These are phyloP conservation scores for Diplodia mutila DNA, from an alignment of 2,329 filamentous ascomycete genomes.

Conservation along the genomic window DNA sequence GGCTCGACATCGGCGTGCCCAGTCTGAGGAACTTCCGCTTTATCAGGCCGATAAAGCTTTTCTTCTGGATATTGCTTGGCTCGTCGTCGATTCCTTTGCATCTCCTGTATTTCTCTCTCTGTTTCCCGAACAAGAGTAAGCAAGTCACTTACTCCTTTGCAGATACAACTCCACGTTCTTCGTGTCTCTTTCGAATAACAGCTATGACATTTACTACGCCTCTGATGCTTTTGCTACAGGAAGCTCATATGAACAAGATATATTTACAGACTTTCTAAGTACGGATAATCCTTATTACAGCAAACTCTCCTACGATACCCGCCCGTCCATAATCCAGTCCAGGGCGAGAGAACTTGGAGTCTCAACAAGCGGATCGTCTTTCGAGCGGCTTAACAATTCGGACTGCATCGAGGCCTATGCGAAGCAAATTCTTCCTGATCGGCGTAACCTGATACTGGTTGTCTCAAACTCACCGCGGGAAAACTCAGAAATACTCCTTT, in stretches of 20 bases:
- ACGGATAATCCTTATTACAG: too few relatives aligned
- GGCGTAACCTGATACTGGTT: conserved; percentile 30
- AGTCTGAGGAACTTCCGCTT: too few relatives aligned
- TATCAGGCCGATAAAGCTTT: too few relatives aligned
- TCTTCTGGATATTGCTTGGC: too few relatives aligned
- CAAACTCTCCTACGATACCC: neutral
- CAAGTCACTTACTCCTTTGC: too few relatives aligned
- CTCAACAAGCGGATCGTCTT: neutral
- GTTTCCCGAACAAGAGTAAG: too few relatives aligned
- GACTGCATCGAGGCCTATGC: conserved; percentile 32
- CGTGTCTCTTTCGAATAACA: conserved; percentile 28
- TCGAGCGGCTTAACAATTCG: conserved; percentile 26
- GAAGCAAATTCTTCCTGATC: conserved; percentile 25
- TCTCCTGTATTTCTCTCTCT: too few relatives aligned
- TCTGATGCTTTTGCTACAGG: conserved; percentile 27
- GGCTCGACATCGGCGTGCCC: too few relatives aligned
- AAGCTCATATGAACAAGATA: conserved; percentile 4
- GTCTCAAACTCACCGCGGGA: neutral
- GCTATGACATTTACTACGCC: conserved; percentile 30
- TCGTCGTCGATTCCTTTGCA: too few relatives aligned
- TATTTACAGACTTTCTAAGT: too few relatives aligned
- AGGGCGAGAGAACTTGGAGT: neutral
- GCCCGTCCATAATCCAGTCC: neutral
- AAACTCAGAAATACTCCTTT: neutral
- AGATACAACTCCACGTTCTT: conserved; percentile 38